These are phyloP conservation scores for Spizellomyces punctatus DNA, from an alignment of 192 early-diverging fungal species.

Conservation along the genomic window DNA sequence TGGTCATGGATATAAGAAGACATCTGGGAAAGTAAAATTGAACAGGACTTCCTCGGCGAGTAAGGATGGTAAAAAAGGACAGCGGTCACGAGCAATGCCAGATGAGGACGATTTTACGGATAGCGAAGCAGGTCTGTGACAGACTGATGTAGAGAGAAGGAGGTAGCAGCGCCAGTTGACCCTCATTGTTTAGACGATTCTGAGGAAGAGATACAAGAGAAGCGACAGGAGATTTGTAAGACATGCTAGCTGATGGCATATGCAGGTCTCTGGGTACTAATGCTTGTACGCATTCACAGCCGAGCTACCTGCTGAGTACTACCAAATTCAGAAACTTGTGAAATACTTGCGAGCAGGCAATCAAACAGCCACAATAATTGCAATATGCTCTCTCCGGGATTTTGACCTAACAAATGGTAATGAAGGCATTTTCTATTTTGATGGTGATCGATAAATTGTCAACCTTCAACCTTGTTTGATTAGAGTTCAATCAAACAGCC, in stretches of 20 bases:
- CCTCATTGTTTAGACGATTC: conserved; percentile 29
- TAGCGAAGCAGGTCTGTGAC: conserved; percentile 42
- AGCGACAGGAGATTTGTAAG: conserved; percentile 61
- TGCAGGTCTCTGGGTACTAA: no score
- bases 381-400: conserved; percentile 64
- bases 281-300: conserved; percentile 25
- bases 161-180: background rate
- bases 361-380: conserved; percentile 69
- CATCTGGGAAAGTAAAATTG: background rate
- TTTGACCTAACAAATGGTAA: conserved; percentile 63
- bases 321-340: conserved; percentile 65
- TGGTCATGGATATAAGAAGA: conserved; percentile 5
- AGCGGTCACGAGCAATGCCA: background rate
- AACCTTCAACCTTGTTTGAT: background rate
- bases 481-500: conserved; percentile 64
- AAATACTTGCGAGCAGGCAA: conserved; percentile 66
- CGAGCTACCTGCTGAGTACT: conserved; percentile 65
- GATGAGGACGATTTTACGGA: conserved; percentile 45
- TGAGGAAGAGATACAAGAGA: conserved; percentile 60
- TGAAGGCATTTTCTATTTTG: background rate
- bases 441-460: background rate
- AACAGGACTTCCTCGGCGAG: background rate
- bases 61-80: background rate
- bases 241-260: background rate
- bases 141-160: background rate